phyloP scores from a whole-genome alignment of 129 eudicot genomes.

The Rutidosis leptorrhynchoides region DNA sequence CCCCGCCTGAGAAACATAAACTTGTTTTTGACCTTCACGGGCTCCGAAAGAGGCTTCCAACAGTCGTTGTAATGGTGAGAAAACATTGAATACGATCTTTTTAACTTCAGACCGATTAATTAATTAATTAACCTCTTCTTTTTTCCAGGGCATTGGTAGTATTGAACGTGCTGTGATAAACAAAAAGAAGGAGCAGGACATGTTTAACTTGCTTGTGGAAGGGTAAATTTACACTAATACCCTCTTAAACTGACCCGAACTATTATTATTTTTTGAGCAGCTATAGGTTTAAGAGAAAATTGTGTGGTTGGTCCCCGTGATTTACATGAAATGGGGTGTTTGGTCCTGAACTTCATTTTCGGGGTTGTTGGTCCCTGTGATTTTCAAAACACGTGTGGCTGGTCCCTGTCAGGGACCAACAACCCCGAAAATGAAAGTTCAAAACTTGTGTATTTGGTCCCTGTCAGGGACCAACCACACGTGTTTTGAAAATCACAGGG shows the following conservation, averaged over 20 bases:
- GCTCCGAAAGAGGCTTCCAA: slow-evolving; percentile 63
- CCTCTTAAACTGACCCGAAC: background rate
- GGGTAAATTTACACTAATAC: slow-evolving; percentile 53
- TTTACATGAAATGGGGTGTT: too few relatives aligned
- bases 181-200: slow-evolving; percentile 37
- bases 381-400: too few relatives aligned
- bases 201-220: slow-evolving; percentile 64
- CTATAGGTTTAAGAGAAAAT: too few relatives aligned
- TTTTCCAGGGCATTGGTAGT: slow-evolving; percentile 82
- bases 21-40: slow-evolving; percentile 70
- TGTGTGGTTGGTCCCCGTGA: too few relatives aligned
- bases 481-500: too few relatives aligned
- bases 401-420: too few relatives aligned
- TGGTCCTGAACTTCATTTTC: too few relatives aligned
- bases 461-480: too few relatives aligned
- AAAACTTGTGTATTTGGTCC: too few relatives aligned
- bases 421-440: too few relatives aligned
- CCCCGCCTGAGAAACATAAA: slow-evolving; percentile 47
- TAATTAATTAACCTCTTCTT: background rate
- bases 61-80: slow-evolving; percentile 77
- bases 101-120: too few relatives aligned
- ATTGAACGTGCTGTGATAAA: slow-evolving; percentile 77
- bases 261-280: background rate
- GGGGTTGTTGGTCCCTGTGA: too few relatives aligned
- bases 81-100: slow-evolving; percentile 1